Evolutionary conservation across 1,284 basidiomycete genomes (phyloP).

Genomic region (Trametes hirsuta): DNA sequence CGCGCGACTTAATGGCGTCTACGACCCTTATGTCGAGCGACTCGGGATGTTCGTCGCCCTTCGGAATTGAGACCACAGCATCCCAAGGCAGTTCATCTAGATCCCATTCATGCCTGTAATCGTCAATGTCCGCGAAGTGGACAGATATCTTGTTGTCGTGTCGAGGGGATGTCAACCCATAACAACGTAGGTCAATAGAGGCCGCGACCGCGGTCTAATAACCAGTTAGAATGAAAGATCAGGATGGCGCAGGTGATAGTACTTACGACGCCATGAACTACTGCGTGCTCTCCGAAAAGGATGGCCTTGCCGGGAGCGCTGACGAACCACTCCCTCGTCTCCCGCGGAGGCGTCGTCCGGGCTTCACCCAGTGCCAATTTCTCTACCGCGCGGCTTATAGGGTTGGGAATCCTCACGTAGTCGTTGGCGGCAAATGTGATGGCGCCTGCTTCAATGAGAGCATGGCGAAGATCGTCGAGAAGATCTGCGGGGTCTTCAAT

Average conservation of each 20-base stretch:
- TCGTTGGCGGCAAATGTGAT: conserved; percentile 56
- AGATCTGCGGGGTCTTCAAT: conserved; percentile 96
- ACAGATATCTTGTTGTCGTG: conserved; percentile 78
- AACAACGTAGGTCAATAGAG: conserved; percentile 94
- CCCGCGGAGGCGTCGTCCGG: conserved; percentile 28
- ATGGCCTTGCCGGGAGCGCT: conserved; percentile 99
- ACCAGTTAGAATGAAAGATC: background rate
- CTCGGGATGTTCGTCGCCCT: conserved; percentile 62
- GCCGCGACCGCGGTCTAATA: conserved; percentile 91
- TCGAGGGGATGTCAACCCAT: conserved; percentile 80
- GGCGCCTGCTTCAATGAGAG: conserved; percentile 91
- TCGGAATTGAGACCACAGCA: conserved; percentile 55
- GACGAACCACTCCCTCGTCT: conserved; percentile 79
- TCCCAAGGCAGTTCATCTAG: conserved; percentile 88
- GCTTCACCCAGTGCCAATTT: conserved; percentile 55
- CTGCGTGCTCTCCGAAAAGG: conserved; percentile 98
- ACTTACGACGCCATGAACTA: conserved; percentile 95
- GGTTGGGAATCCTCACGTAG: conserved; percentile 51
- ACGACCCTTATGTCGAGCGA: conserved; percentile 73
- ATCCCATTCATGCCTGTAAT: conserved; percentile 84
- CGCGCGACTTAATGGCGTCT: conserved; percentile 62
- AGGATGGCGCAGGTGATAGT: background rate
- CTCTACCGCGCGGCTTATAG: conserved; percentile 68
- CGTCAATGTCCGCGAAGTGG: conserved; percentile 79
- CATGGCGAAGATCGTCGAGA: conserved; percentile 93